Base-by-base conservation (phyloP, 306 rosid genomes). In the Inga leiocalycina region DNA sequence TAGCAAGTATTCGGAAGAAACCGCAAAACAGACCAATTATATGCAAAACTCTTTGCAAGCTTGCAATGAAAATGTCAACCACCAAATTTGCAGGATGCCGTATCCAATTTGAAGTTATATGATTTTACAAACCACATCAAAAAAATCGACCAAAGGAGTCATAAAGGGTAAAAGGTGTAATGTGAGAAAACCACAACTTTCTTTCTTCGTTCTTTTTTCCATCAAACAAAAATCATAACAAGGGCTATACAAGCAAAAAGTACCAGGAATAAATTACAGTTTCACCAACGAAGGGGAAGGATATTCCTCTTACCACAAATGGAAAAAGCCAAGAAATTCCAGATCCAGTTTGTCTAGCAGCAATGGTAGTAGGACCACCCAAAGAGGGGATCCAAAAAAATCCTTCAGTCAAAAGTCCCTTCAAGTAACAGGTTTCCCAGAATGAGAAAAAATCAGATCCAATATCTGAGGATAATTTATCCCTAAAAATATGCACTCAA, bases 381-480 rank as follows among this genome's bases (percentile, higher is more conserved):
- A 97, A 88, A 79, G 99, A 97, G 69, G 99, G 99, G 78, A 97
- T 97, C 98, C 98, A 97, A 83, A 97, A 88, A 95, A 97, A 97
- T 81, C 99, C 99, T 85, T 97, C 99, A 1, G 99, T 97, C 57
- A 97, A 86, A 88, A 97, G 84, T 57, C 99, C 99, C 99, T 97
- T 89, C 76, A 86, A 71, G 59, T 37, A 78, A 41, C 88, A 75
- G 77, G 68, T 64, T 84, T 75, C 81, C 54, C 72, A 84, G 80
- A 77, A 71, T 88, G 75, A 89, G 87, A 77, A 65, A 81, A 67
- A n/a, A 66, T 51, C 48, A 74, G 15, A 66, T 51, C 27, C 67
- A 5, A 84, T 46, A 71, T 61, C 45, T 12, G 59, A 51, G 24
- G 39, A 62, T 61, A 59, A 78, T 80, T 74, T 16, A 32, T 45